Evolutionary conservation across 495 filamentous ascomycete species (phyloP), one percentile per base, ranked within the genome.

Genomic region (Cercophora newfieldiana): DNA sequence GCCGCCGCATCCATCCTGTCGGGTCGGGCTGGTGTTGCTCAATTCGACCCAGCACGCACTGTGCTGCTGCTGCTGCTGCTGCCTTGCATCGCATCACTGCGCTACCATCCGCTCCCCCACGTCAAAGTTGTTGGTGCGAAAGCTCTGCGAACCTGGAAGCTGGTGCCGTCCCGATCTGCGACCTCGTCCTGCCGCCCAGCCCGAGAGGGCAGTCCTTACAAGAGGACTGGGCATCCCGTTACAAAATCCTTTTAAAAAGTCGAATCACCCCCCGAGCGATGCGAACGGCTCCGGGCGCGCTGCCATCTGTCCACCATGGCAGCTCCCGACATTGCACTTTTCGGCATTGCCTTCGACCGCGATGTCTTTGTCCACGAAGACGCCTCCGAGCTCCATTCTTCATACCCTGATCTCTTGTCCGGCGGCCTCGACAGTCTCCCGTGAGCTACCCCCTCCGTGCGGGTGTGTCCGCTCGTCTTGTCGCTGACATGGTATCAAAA

Each of bases 241-340:
- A 22, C 53, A 5, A 22, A 29, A 2, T 18, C 24, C 24, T 1
- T 26, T 12, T 29, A 26, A 57, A 30, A 28, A 24, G 6, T 18
- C 54, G 24, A 57, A 8, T 16, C 54, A 25, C 26, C 54, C 47
- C 50, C 22, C 26, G 61, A 21, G 50, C 30, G 49, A 56, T 54
- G 61, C 19, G 49, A 63, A 31, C 51, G 50, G 29, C 61, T 29
- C 28, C 12, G 12, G n/a, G 24, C 50, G 18, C 31, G 61, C 29
- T 47, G 50, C 49, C 50, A 24, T 31, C 12, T 24, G 61, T 0
- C 51, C 53, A 54, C 7, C 53, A 71, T 71, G 69, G 69, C 69
- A 24, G 44, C 31, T n/a, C 55, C 64, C 48, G 58, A 65, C 25
- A 59, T 69, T 47, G 66, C 66, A 44, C 59, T 59, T 16, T 61